Conservation (phyloP, 768 basidiomycete genomes). For the Rhizopogon rudus region DNA sequence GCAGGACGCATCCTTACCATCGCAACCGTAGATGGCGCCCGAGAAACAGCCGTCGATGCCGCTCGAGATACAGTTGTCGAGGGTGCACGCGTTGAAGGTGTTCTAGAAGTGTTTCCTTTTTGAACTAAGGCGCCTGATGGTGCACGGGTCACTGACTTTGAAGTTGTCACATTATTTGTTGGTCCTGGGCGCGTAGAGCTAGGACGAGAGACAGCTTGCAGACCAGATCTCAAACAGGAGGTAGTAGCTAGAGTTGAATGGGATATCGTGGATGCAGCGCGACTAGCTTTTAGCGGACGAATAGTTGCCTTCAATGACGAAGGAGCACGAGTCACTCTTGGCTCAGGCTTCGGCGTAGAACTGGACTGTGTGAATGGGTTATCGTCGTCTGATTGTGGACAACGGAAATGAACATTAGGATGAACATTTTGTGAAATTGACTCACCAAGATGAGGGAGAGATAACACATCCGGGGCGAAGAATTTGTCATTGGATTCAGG, state of each 20-base stretch:
- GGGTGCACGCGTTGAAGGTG: constrained; percentile 6
- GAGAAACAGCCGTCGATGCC: constrained; percentile 3
- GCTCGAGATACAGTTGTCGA: constrained; percentile 9
- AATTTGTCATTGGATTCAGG: constrained; percentile 16
- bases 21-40: constrained; percentile 7
- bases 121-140: not conserved
- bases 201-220: not conserved
- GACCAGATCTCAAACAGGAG: not conserved
- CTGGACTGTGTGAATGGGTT: constrained; percentile 19
- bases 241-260: not conserved
- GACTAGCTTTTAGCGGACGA: not conserved
- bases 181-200: not conserved
- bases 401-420: not conserved
- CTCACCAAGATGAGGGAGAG: constrained; percentile 21
- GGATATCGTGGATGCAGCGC: not conserved
- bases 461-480: constrained; percentile 13
- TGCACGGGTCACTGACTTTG: not conserved
- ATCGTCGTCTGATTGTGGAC: constrained; percentile 19
- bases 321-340: not conserved
- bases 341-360: not conserved
- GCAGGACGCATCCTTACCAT: constrained; percentile 3
- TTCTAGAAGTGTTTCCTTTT: not conserved
- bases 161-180: not conserved
- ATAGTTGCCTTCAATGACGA: not conserved
- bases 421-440: not conserved